Conservation (phyloP, 1,284 basidiomycete genomes). For the Leccinum huronense region DNA sequence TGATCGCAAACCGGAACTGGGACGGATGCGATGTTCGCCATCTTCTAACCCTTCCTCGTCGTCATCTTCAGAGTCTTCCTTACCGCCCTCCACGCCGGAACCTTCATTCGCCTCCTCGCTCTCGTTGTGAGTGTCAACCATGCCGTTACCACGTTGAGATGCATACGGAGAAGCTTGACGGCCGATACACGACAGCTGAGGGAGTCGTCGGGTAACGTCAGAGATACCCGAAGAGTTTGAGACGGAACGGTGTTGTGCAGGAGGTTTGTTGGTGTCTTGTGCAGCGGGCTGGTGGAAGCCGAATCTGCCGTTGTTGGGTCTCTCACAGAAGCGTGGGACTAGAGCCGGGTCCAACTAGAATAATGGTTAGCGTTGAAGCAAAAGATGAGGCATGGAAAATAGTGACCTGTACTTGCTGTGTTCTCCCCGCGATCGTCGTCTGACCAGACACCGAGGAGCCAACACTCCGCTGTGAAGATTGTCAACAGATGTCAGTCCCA, state of each 20-base stretch:
- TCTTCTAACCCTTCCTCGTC: neutral
- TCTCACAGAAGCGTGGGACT: neutral
- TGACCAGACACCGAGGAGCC: neutral
- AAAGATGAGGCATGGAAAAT: neutral
- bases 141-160: neutral
- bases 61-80: neutral
- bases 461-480: neutral
- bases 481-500: neutral
- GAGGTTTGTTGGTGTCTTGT: neutral
- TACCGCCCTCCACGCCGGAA: neutral
- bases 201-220: neutral
- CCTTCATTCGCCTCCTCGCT: neutral
- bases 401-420: neutral
- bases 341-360: neutral
- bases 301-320: neutral
- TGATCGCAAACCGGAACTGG: neutral
- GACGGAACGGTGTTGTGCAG: neutral
- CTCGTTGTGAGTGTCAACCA: neutral
- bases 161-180: neutral
- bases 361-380: neutral
- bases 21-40: neutral
- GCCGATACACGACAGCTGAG: neutral
- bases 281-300: neutral
- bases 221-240: neutral
- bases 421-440: neutral